Percentiles rank a stretch among this genome's conserved stretches.
Conservation (phyloP, 139 green algal genomes). For the Chlorella ohadii region DNA sequence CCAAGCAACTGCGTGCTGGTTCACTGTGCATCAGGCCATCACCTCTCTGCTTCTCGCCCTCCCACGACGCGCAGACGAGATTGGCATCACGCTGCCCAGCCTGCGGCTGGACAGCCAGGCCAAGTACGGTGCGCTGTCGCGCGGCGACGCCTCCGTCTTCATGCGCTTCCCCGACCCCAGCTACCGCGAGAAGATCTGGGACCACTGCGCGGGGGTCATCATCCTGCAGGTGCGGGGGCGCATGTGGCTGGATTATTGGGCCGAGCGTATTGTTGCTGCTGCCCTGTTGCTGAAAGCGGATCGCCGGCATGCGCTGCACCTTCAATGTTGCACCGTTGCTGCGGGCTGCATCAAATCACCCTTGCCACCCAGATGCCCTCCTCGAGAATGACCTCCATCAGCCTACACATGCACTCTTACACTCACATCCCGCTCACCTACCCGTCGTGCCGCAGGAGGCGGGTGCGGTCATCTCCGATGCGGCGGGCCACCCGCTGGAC, state of each 20-base stretch:
- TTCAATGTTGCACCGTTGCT: too few species aligned
- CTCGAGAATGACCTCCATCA: not conserved
- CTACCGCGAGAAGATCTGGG: conserved; percentile 96
- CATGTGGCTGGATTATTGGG: not conserved
- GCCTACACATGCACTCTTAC: too few species aligned
- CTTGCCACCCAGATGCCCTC: too few species aligned
- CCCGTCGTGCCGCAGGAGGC: conserved; percentile 69
- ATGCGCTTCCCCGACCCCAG: conserved; percentile 87
- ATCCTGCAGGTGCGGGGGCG: conserved; percentile 62
- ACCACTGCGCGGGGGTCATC: conserved; percentile 85
- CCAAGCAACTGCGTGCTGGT: not conserved
- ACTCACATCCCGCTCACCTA: too few species aligned
- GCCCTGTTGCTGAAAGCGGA: too few species aligned
- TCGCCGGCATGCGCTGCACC: too few species aligned
- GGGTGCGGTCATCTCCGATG: conserved; percentile 71
- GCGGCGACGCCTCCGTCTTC: conserved; percentile 87
- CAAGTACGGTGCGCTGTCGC: conserved; percentile 88
- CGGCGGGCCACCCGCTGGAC: conserved; percentile 48
- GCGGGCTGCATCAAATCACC: too few species aligned
- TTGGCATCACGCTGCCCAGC: conserved; percentile 69
- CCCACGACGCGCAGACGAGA: conserved; percentile 60
- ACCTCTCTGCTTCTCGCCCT: too few species aligned
- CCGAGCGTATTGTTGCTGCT: too few species aligned
- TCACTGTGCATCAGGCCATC: too few species aligned
- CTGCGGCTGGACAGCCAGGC: conserved; percentile 91